These are phyloP conservation scores for Peltaster fructicola DNA, from an alignment of 2,329 filamentous ascomycete species.

Conservation along the genomic window DNA sequence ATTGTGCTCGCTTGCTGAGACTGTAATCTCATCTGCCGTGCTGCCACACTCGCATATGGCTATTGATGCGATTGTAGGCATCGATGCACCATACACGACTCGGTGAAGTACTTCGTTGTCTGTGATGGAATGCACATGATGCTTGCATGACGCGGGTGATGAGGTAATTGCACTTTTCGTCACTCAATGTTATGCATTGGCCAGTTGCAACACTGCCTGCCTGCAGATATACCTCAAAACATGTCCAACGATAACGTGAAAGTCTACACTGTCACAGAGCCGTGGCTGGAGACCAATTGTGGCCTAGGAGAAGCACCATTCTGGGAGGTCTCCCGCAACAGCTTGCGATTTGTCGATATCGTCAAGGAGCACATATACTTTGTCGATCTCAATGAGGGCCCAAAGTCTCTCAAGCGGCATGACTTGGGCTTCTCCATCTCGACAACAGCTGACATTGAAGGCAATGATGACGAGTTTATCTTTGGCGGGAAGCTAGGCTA, in stretches of 20 bases:
- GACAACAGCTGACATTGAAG: constrained; percentile 57
- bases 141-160: no score
- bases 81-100: no score
- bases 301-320: constrained; percentile 57
- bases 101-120: no score
- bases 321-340: constrained; percentile 48
- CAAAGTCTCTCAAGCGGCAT: constrained; percentile 35
- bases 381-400: constrained; percentile 47
- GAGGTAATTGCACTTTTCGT: no score
- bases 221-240: no score
- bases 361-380: constrained; percentile 57
- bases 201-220: no score
- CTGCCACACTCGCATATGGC: no score
- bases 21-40: no score
- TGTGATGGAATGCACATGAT: no score
- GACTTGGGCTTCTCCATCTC: constrained; percentile 41
- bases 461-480: constrained; percentile 50
- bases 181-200: no score
- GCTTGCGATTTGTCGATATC: constrained; percentile 68
- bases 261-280: constrained; percentile 21
- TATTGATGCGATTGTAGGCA: no score
- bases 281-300: constrained; percentile 45
- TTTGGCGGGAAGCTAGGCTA: constrained; percentile 68
- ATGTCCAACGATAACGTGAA: constrained; percentile 18
- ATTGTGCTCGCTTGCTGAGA: no score